Percentiles rank a stretch among this genome's conserved stretches.
phyloP scores from a whole-genome alignment of 371 early-diverging fungal species.

The Nematocida homosporus region DNA sequence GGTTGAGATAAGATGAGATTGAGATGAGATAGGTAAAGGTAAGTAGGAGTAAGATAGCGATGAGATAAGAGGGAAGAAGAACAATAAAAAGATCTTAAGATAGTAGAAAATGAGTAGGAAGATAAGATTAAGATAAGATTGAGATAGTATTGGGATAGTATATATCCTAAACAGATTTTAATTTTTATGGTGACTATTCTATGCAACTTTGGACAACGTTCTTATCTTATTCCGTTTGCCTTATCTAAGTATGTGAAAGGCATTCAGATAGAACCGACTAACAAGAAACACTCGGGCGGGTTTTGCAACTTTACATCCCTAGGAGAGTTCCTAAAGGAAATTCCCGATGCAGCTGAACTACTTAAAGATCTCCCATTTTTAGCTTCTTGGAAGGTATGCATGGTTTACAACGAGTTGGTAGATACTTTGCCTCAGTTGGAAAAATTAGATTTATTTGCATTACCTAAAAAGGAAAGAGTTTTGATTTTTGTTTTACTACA shows the following conservation, averaged over 20 bases:
- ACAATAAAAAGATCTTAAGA: too few species aligned
- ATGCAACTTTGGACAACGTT: conserved; percentile 31
- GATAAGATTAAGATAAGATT: too few species aligned
- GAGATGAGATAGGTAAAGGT: too few species aligned
- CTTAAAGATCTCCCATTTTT: conserved; percentile 35
- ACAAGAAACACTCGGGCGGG: conserved; percentile 7
- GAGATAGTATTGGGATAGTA: neutral
- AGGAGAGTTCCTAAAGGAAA: neutral
- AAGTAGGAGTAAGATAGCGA: too few species aligned
- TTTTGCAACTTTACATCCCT: conserved; percentile 29
- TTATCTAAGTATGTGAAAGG: conserved; percentile 12
- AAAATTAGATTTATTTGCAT: neutral
- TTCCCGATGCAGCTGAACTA: conserved; percentile 18
- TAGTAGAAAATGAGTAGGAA: too few species aligned
- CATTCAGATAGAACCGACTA: conserved; percentile 10
- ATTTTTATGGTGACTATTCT: conserved; percentile 41
- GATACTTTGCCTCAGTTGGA: neutral
- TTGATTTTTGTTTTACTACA: conserved; percentile 36
- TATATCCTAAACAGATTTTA: conserved; percentile 4
- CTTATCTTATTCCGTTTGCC: conserved; percentile 8
- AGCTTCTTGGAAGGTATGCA: conserved; percentile 2
- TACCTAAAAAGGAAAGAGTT: conserved; percentile 11
- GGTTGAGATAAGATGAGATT: too few species aligned
- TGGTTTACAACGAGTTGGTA: conserved; percentile 25
- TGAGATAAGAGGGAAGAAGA: too few species aligned